Evolutionary conservation across 2,329 filamentous ascomycete genomes (phyloP), one percentile per base, ranked within the genome.

Genomic region (Microdochium trichocladiopsis): DNA sequence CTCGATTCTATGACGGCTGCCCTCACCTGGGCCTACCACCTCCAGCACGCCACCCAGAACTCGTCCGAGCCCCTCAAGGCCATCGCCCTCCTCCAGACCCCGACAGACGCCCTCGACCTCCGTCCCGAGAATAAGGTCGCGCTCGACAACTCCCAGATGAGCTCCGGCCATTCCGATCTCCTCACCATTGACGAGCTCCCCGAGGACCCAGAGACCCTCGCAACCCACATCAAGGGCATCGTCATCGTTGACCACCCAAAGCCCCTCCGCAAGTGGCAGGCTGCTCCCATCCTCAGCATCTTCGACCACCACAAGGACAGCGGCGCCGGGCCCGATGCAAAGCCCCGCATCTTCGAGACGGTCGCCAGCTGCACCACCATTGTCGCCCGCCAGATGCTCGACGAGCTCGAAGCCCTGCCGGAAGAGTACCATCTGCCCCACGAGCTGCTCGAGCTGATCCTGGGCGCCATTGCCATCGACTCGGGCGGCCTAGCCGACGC

Each of bases 371-470:
- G 73, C 63, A 73, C 72, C 1, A 72, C 70, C 3, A 59, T 76
- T 6, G 72, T 76, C 1, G 72, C 72, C 2, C 66, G 72, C 14
- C 70, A 73, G 53, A 72, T 76, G 69, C 68, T 76, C 24, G 65
- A 75, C 50, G 72, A 74, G 56, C 64, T 74, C 2, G 72, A 74
- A 55, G 52, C 60, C 21, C 60, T 75, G 1, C 66, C 69, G 0
- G 58, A 71, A 51, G 72, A 75, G 57, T 76, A 76, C 56, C 72
- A 75, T 53, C 63, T 75, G 64, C 71, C 72, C 4, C 72, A 76
- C 53, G 73, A 75, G 57, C 65, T 76, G 18, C 69, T 76, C n/a
- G 72, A 75, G 57, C 65, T 75, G 3, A 70, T 76, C 50, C 63
- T 76, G 47, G 67, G 67, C 49, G 72, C 73, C 43, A 74, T 76